phyloP scores from a whole-genome alignment of 495 filamentous ascomycete genomes.

The Penicillium roqueforti region DNA sequence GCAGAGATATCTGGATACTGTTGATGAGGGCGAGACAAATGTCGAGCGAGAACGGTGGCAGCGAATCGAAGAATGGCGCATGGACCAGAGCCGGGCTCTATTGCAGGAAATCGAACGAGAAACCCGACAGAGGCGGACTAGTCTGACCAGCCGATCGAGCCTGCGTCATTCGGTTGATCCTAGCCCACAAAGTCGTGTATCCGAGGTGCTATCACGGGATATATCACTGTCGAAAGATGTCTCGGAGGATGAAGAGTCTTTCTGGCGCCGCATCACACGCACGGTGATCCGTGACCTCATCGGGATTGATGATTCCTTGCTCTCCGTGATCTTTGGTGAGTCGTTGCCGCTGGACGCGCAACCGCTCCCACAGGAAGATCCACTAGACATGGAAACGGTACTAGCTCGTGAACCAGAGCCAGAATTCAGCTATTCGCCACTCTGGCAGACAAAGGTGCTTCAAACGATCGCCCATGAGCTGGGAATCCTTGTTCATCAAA shows the following conservation, averaged over 20 bases:
- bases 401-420: constrained; percentile 34
- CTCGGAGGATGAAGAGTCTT: constrained; percentile 50
- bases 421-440: constrained; percentile 40
- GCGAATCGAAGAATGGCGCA: constrained; percentile 84
- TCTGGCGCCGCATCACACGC: constrained; percentile 79
- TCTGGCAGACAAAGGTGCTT: constrained; percentile 74
- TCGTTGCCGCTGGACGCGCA: constrained; percentile 48
- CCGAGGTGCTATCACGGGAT: constrained; percentile 18
- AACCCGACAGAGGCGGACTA: constrained; percentile 58
- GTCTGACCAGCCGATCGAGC: constrained; percentile 33
- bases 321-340: constrained; percentile 87
- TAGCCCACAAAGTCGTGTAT: constrained; percentile 18
- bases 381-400: constrained; percentile 30
- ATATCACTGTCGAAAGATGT: constrained; percentile 19
- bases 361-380: constrained; percentile 2
- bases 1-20: constrained; percentile 59
- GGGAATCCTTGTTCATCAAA: constrained; percentile 73
- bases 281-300: constrained; percentile 85
- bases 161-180: constrained; percentile 20
- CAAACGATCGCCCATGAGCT: constrained; percentile 83
- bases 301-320: constrained; percentile 80
- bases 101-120: constrained; percentile 85
- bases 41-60: constrained; percentile 62
- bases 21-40: constrained; percentile 56
- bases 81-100: constrained; percentile 82